Evolutionary conservation across 2,329 filamentous ascomycete species (phyloP), one percentile per base, ranked within the genome.

Genomic region (Pseudonectria buxi): DNA sequence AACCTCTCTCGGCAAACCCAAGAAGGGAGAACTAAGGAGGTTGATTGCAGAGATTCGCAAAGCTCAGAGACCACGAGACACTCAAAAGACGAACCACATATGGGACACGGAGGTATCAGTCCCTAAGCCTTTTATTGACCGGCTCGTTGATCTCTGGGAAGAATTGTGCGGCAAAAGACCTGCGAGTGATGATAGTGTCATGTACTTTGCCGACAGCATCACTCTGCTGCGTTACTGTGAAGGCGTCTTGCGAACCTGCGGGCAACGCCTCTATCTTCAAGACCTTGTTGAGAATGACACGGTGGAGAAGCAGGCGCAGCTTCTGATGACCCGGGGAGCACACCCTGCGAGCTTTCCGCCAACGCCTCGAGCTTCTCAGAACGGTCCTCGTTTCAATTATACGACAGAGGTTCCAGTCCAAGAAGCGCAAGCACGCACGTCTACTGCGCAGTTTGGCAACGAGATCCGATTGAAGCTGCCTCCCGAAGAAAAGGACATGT

Each of bases 1-100:
- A 15, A 71, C 68, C 2, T 53, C 62, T 2, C 58, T 67, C 10
- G 66, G 67, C 2, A 71, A 72, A 39, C 56, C 68, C 4, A 62
- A 62, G 39, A 69, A 67, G 35, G 56, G 58, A 2, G 45, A 61
- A 7, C 45, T 71, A 15, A 57, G 41, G 18, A 30, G 39, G 3
- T 28, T 32, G 7, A 44, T 63, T 3, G 12, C 44, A 5, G 35
- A 44, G 3, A 32, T 54, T n/a, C 31, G 37, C 7, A 32, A 41
- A 15, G 7, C 12, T 14, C 33, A 31, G 4, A 27, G 7, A 4
- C 7, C 30, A 1, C 14, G 25, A 10, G 31, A 48, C 9, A 14
- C 11, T 12, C 28, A 39, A 2, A 12, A 27, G 6, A 25, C 12
- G 5, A 33, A 14, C 3, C 14, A 30, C 18, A 22, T 22, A 9